Conservation (phyloP, 75 land plant species). For the Chamaecyparis obtusa region DNA sequence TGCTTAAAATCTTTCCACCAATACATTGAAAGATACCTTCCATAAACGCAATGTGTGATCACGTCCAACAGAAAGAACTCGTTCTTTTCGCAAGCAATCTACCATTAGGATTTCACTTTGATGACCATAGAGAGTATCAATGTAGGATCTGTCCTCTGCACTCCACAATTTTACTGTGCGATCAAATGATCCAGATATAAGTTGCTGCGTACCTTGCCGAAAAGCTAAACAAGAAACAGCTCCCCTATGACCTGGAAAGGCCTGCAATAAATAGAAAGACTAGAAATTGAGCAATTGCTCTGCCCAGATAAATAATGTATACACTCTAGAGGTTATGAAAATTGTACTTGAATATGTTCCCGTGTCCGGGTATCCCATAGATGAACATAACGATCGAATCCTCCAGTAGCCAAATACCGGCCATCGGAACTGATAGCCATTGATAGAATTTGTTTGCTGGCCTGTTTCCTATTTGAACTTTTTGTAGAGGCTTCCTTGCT, state of each 20-base stretch:
- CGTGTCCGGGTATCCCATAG: conserved; percentile 94
- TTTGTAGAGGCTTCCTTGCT: conserved; percentile 43
- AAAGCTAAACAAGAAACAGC: conserved; percentile 85
- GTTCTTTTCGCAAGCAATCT: conserved; percentile 87
- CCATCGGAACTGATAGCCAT: conserved; percentile 93
- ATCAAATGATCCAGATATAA: conserved; percentile 91
- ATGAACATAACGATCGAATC: conserved; percentile 82
- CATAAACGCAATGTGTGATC: conserved; percentile 82
- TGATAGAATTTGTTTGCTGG: conserved; percentile 68
- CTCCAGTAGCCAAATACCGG: conserved; percentile 89
- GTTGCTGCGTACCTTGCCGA: conserved; percentile 86
- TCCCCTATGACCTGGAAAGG: conserved; percentile 91
- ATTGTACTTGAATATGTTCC: conserved; percentile 75
- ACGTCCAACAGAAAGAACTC: conserved; percentile 87
- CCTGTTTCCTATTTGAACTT: conserved; percentile 31
- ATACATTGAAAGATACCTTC: conserved; percentile 50
- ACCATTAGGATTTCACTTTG: conserved; percentile 79
- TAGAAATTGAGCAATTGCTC: neutral
- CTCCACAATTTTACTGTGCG: conserved; percentile 93
- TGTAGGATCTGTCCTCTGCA: conserved; percentile 87
- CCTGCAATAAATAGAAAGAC: conserved; percentile 41
- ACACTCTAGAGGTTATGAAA: neutral
- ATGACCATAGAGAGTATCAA: conserved; percentile 83
- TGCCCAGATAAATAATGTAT: neutral
- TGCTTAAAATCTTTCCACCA: neutral